Percentiles rank a stretch among this genome's conserved stretches.
phyloP scores from a whole-genome alignment of 441 rosid genomes.

The Melastoma candidum region DNA sequence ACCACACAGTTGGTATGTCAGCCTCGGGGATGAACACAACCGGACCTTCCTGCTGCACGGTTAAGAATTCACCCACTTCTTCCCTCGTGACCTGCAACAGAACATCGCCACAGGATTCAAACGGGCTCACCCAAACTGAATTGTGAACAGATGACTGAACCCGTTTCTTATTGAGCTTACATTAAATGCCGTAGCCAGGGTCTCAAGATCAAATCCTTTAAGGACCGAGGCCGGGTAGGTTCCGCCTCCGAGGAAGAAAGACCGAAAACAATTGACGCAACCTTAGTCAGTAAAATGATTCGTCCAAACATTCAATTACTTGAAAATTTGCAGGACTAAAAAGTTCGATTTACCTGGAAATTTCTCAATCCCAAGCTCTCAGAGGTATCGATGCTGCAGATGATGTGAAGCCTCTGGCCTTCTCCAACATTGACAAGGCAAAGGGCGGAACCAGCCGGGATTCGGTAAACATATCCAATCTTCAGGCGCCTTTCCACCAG shows the following conservation, averaged over 20 bases:
- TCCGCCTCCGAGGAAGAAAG: constrained; percentile 86
- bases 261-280: constrained; percentile 24
- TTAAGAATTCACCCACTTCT: constrained; percentile 33
- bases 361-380: constrained; percentile 46
- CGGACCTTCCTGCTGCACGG: constrained; percentile 37
- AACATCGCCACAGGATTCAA: background rate
- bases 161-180: constrained; percentile 27
- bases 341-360: constrained; percentile 39
- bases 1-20: constrained; percentile 41
- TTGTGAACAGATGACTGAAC: background rate
- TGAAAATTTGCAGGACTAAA: background rate
- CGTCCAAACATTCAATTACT: no score
- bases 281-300: background rate
- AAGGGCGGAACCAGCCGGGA: constrained; percentile 74
- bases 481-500: constrained; percentile 44
- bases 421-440: constrained; percentile 54
- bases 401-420: constrained; percentile 55
- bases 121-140: background rate
- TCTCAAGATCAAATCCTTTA: constrained; percentile 52
- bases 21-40: constrained; percentile 39
- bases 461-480: constrained; percentile 51
- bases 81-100: constrained; percentile 32
- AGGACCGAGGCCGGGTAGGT: constrained; percentile 45
- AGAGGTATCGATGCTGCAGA: constrained; percentile 63
- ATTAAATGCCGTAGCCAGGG: constrained; percentile 68